Evolutionary conservation across 2,329 filamentous ascomycete species (phyloP).

Genomic region (Capronia epimyces): DNA sequence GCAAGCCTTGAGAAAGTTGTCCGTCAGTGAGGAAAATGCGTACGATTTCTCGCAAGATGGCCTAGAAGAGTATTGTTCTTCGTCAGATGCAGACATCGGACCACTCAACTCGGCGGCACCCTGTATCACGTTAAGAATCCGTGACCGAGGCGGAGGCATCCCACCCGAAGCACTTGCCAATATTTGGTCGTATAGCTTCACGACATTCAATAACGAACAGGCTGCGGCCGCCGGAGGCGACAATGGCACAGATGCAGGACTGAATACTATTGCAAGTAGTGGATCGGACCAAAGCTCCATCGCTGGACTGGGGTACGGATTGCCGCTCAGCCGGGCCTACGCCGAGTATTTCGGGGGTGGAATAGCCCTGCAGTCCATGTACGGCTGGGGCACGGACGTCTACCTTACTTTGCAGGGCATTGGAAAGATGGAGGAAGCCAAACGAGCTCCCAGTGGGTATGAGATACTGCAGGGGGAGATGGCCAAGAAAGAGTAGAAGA

Average conservation of each 20-base stretch:
- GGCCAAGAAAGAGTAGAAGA: background rate
- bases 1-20: constrained; percentile 25
- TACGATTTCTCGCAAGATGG: constrained; percentile 28
- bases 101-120: constrained; percentile 52
- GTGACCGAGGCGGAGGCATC: constrained; percentile 92
- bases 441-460: constrained; percentile 14
- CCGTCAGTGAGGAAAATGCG: constrained; percentile 22
- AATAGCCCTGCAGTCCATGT: constrained; percentile 89
- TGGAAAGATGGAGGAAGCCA: constrained; percentile 40
- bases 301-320: constrained; percentile 84
- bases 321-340: constrained; percentile 86
- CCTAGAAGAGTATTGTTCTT: constrained; percentile 26
- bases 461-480: constrained; percentile 12
- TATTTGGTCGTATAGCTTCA: constrained; percentile 97
- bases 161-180: constrained; percentile 73
- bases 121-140: constrained; percentile 89
- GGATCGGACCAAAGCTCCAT: constrained; percentile 74
- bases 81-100: constrained; percentile 19
- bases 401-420: constrained; percentile 59
- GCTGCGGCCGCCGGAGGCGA: constrained; percentile 43
- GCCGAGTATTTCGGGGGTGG: constrained; percentile 97
- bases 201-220: constrained; percentile 74
- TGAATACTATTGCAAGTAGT: constrained; percentile 68
- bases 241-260: constrained; percentile 52
- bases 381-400: constrained; percentile 79